Evolutionary conservation across 441 rosid species (phyloP), one percentile per base, ranked within the genome.

Genomic region (Manihot esculenta): DNA sequence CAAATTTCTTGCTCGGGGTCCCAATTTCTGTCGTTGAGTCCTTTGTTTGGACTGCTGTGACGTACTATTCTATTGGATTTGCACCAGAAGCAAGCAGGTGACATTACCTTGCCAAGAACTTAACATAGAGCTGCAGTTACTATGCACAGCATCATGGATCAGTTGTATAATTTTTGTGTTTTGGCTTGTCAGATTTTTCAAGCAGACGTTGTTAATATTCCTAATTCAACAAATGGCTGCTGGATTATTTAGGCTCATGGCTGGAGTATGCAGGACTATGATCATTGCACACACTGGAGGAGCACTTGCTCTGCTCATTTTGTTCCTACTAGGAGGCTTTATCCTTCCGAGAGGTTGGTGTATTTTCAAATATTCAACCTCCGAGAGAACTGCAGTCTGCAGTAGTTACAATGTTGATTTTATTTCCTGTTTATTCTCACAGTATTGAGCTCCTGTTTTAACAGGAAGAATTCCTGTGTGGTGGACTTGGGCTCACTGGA

Each of bases 401-500:
- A 17, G n/a, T n/a, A n/a, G n/a, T n/a, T 3, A 30, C 33, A 1
- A 1, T 30, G 2, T 30, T 30, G 33, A 30, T 30, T 30, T 30
- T 30, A 30, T 30, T 30, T 30, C 33, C 33, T 30, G 4, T 30
- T 30, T 30, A 30, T 30, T 30, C 27, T 53, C 33, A 35, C 44
- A 59, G n/a, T 30, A 59, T n/a, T 27, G 20, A 13, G 23, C n/a
- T 35, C 20, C 10, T 30, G 1, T n/a, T 24, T 15, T 42, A 23
- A 57, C 64, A 69, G 72, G 64, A 21, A 4, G 44, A 72, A 56
- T 64, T 58, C 97, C 96, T 15, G 75, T 27, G 1, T 89, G 97
- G 98, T 90, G 90, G 94, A 61, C 54, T 8, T 93, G 96, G 98
- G 91, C 82, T 60, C 84, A 88, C 62, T 91, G 98, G 98, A 55